Evolutionary conservation across 2,329 filamentous ascomycete species (phyloP).

Genomic region (Didymella glomerata): DNA sequence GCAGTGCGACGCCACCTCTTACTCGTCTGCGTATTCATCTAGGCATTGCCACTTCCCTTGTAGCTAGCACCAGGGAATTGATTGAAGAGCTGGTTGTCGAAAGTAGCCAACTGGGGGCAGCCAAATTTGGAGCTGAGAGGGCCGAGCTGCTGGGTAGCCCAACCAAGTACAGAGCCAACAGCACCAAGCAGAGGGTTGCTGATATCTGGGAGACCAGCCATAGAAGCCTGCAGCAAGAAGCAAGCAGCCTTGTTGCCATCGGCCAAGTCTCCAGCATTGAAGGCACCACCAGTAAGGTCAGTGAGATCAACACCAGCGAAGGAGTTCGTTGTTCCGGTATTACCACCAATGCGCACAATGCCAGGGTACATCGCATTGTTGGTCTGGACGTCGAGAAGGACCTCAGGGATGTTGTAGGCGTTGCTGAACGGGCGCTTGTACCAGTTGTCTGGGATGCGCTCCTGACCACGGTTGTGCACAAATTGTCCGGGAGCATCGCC

Average conservation of each 20-base stretch:
- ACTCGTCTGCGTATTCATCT: background rate
- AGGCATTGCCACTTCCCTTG: slow-evolving; percentile 13
- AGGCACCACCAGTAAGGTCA: slow-evolving; percentile 30
- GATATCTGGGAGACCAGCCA: slow-evolving; percentile 27
- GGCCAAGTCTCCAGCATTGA: slow-evolving; percentile 25
- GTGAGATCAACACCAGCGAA: slow-evolving; percentile 30
- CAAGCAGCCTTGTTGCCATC: slow-evolving; percentile 32
- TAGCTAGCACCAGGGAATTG: slow-evolving; percentile 28
- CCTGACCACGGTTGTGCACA: slow-evolving; percentile 28
- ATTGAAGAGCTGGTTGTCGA: slow-evolving; percentile 27
- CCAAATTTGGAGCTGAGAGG: slow-evolving; percentile 25
- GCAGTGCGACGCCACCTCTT: slow-evolving; percentile 3
- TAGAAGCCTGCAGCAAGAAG: slow-evolving; percentile 28
- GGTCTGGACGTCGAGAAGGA: slow-evolving; percentile 22
- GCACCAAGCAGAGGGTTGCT: slow-evolving; percentile 26
- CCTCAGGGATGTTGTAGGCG: slow-evolving; percentile 19
- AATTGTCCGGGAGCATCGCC: slow-evolving; percentile 29
- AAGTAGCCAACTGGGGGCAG: slow-evolving; percentile 27
- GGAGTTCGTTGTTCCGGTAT: slow-evolving; percentile 30
- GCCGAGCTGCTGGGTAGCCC: slow-evolving; percentile 25
- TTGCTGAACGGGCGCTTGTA: slow-evolving; percentile 20
- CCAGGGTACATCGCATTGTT: slow-evolving; percentile 31
- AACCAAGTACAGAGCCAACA: slow-evolving; percentile 27
- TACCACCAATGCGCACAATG: slow-evolving; percentile 31
- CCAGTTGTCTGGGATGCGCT: slow-evolving; percentile 36